Percentiles rank a stretch among this genome's conserved stretches.
Evolutionary conservation across 2,329 filamentous ascomycete genomes (phyloP).

Genomic region (Tolypocladium ophioglossoides): DNA sequence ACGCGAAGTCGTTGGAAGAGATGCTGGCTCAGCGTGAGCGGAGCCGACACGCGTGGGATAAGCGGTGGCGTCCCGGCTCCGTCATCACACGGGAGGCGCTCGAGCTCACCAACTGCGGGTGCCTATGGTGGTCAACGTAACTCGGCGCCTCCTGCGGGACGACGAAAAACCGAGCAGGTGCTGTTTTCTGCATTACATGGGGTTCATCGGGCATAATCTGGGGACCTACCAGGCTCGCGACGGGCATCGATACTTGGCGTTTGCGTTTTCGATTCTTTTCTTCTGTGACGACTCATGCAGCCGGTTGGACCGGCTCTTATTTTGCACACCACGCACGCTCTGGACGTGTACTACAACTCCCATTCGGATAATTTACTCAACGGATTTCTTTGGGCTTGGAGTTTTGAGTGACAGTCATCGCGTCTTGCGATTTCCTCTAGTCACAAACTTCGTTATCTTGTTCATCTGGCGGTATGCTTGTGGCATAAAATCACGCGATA

Average conservation of each 20-base stretch:
- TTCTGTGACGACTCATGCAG: neutral
- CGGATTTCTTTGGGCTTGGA: neutral
- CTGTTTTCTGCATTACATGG: neutral
- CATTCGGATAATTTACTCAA: neutral
- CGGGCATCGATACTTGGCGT: neutral
- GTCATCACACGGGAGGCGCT: conserved; percentile 7
- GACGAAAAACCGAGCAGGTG: neutral
- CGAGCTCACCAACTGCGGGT: conserved; percentile 40
- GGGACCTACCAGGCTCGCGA: neutral
- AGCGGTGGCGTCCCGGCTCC: neutral
- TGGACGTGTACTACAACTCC: neutral
- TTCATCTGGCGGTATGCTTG: neutral
- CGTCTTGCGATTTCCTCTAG: neutral
- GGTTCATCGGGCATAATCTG: neutral
- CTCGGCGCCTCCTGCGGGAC: neutral
- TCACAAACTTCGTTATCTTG: neutral
- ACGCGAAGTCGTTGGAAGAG: neutral
- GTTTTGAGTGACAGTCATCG: neutral
- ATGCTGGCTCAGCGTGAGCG: neutral
- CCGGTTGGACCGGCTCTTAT: neutral
- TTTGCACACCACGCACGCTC: neutral
- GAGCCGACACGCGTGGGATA: conserved; percentile 2
- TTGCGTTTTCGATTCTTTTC: neutral
- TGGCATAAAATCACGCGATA: neutral
- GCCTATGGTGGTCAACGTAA: conserved; percentile 40